phyloP scores from a whole-genome alignment of 768 basidiomycete genomes.

The Kwoniella bestiolae region DNA sequence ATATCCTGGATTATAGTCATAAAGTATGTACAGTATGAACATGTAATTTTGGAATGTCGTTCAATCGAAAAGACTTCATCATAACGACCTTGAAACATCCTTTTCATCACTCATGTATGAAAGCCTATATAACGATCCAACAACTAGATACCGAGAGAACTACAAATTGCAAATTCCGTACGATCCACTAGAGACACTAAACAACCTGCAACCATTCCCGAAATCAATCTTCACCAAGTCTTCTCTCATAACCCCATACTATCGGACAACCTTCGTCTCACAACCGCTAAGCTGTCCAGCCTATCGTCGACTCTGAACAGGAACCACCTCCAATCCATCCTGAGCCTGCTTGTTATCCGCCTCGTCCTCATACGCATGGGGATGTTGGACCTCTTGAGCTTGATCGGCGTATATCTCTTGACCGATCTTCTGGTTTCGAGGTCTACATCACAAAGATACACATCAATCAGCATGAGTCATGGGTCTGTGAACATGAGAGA shows the following conservation, averaged over 20 bases:
- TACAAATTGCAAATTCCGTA: too few species aligned
- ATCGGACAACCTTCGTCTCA: too few species aligned
- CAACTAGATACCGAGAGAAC: too few species aligned
- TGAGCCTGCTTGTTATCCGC: neutral
- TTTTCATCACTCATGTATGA: too few species aligned
- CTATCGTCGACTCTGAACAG: neutral
- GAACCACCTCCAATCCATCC: neutral
- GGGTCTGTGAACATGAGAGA: neutral
- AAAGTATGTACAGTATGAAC: neutral
- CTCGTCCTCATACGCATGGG: neutral
- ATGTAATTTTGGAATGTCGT: neutral
- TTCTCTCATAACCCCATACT: too few species aligned
- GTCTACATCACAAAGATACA: neutral
- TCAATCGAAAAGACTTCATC: too few species aligned
- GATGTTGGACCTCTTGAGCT: neutral
- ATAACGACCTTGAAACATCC: too few species aligned
- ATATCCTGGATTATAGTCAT: neutral
- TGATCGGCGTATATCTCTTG: neutral
- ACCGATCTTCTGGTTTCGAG: conserved; percentile 1
- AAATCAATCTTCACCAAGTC: too few species aligned
- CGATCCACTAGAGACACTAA: too few species aligned
- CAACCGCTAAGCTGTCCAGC: too few species aligned
- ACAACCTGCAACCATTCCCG: too few species aligned
- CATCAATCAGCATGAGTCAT: neutral
- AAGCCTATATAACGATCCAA: too few species aligned